phyloP scores from a whole-genome alignment of 768 basidiomycete genomes.

The Melanogaster broomeanus region DNA sequence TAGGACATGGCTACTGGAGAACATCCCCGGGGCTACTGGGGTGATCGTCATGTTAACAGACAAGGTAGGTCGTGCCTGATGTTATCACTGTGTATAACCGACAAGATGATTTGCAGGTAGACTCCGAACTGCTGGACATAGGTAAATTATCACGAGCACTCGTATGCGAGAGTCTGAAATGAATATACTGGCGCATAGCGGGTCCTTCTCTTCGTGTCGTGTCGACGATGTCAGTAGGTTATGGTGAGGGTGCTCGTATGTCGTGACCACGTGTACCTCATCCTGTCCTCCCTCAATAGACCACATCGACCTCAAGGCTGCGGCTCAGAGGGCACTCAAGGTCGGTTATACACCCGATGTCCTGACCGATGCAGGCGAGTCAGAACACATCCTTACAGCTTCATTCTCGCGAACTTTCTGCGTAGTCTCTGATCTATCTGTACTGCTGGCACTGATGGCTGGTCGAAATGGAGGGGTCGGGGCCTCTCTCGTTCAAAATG shows the following conservation, averaged over 20 bases:
- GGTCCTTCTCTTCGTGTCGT: slow-evolving; percentile 77
- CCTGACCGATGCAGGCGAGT: slow-evolving; percentile 82
- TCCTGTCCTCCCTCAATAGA: slow-evolving; percentile 47
- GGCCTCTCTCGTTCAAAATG: slow-evolving; percentile 63
- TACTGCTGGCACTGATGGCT: slow-evolving; percentile 95
- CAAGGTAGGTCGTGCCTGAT: slow-evolving; percentile 46
- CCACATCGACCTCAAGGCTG: slow-evolving; percentile 68
- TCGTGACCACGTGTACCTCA: not conserved
- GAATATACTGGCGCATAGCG: slow-evolving; percentile 42
- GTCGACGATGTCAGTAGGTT: slow-evolving; percentile 93
- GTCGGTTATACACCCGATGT: slow-evolving; percentile 95
- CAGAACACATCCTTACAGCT: not conserved
- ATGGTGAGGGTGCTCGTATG: slow-evolving; percentile 48
- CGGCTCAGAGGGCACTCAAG: slow-evolving; percentile 61
- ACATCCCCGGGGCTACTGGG: slow-evolving; percentile 66
- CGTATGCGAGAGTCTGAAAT: not conserved
- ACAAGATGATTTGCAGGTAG: slow-evolving; percentile 46
- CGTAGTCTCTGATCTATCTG: slow-evolving; percentile 83
- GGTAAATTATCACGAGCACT: slow-evolving; percentile 29
- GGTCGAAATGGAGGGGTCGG: slow-evolving; percentile 74
- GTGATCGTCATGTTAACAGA: slow-evolving; percentile 69
- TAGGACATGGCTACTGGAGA: slow-evolving; percentile 72
- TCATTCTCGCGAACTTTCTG: not conserved
- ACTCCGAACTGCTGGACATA: slow-evolving; percentile 56
- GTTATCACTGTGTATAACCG: not conserved